Evolutionary conservation across 305 asterid species (phyloP).

Genomic region (Fraxinus albicans): DNA sequence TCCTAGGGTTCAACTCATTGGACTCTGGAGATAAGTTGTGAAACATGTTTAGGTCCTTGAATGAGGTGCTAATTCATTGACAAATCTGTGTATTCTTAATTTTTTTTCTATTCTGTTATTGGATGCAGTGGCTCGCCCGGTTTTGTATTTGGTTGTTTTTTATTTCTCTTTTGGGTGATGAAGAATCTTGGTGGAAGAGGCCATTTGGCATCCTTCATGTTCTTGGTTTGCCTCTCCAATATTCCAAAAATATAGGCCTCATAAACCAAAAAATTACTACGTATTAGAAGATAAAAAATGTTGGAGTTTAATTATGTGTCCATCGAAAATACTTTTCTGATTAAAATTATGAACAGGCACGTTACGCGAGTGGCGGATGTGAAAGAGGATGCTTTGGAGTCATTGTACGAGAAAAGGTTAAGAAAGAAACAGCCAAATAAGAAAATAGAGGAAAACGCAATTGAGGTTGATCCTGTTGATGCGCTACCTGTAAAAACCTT

Average conservation of each 20-base stretch:
- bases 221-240: not conserved
- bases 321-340: not conserved
- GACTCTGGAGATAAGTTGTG: not conserved
- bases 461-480: constrained; percentile 85
- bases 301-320: not conserved
- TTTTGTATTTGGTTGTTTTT: not conserved
- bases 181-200: not conserved
- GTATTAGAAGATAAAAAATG: not conserved
- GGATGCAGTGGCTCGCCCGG: not conserved
- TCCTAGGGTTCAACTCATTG: not conserved
- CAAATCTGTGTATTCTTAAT: not conserved
- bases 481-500: constrained; percentile 83
- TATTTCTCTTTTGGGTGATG: not conserved
- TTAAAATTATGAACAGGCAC: constrained; percentile 28
- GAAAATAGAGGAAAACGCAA: constrained; percentile 40
- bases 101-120: not conserved
- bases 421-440: constrained; percentile 49
- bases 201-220: not conserved
- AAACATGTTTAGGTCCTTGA: not conserved
- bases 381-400: constrained; percentile 68
- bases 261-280: too few relatives aligned
- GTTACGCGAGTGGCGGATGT: constrained; percentile 84
- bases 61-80: not conserved
- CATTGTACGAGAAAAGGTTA: constrained; percentile 62
- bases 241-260: not conserved